Conservation (phyloP, 768 basidiomycete genomes). For the Cyclocybe aegerita region DNA sequence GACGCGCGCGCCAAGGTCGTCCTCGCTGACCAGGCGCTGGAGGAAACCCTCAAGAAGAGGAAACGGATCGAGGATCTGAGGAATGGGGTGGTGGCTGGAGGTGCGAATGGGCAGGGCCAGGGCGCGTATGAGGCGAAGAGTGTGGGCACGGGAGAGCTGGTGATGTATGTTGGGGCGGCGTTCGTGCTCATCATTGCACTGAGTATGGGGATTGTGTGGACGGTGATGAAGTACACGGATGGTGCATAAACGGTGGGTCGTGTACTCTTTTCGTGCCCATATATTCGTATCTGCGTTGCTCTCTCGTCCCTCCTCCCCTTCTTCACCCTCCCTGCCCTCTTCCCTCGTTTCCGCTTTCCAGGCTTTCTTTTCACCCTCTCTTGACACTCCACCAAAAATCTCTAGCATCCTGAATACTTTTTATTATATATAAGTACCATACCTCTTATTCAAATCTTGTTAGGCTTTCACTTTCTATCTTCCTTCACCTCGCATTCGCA, state of each 20-base stretch:
- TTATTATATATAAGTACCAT: too few relatives aligned
- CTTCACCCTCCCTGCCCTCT: too few relatives aligned
- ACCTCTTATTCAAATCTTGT: too few relatives aligned
- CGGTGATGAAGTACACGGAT: constrained; percentile 17
- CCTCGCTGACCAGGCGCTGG: constrained; percentile 41
- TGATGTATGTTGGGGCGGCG: constrained; percentile 29
- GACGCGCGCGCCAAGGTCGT: constrained; percentile 62
- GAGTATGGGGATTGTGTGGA: constrained; percentile 20
- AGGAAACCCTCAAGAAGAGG: constrained; percentile 30
- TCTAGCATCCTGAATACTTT: too few relatives aligned
- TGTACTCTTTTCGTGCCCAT: too few relatives aligned
- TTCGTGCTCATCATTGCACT: constrained; percentile 22
- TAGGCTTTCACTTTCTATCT: too few relatives aligned
- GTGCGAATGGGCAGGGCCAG: not conserved
- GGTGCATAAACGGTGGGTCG: not conserved
- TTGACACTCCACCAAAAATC: too few relatives aligned
- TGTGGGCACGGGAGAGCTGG: constrained; percentile 19
- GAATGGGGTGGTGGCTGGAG: constrained; percentile 10
- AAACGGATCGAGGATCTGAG: constrained; percentile 28
- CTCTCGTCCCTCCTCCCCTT: too few relatives aligned
- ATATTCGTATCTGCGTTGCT: too few relatives aligned
- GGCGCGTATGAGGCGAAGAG: constrained; percentile 5
- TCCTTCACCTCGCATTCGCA: too few relatives aligned
- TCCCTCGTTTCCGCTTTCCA: too few relatives aligned
- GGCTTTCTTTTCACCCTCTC: too few relatives aligned